Conservation (phyloP, 768 basidiomycete species). For the Podaxis pistillaris region DNA sequence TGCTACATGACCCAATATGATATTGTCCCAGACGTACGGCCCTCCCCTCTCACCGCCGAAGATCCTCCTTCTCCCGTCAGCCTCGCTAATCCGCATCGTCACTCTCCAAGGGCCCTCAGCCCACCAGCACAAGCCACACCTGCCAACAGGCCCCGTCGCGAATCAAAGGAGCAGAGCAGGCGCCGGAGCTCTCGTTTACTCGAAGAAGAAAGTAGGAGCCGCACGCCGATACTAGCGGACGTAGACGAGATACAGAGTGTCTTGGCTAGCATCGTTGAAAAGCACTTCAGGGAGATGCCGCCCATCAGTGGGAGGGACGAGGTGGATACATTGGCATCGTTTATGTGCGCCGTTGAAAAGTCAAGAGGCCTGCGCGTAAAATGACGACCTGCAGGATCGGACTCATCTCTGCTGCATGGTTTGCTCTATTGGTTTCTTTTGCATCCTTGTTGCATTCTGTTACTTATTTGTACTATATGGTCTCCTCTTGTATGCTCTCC, state of each 20-base stretch:
- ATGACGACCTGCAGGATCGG: background rate
- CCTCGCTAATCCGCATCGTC: conserved; percentile 49
- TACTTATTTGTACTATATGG: background rate
- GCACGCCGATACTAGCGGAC: conserved; percentile 70
- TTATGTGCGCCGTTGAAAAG: conserved; percentile 76
- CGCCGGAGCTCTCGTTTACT: conserved; percentile 70
- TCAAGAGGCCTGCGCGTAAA: conserved; percentile 34
- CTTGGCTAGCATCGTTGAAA: conserved; percentile 67
- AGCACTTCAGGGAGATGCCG: conserved; percentile 64
- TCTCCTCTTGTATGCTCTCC: background rate
- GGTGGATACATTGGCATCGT: conserved; percentile 77
- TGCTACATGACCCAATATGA: conserved; percentile 75
- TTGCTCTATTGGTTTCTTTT: background rate
- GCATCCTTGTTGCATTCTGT: background rate
- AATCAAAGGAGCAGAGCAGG: conserved; percentile 57
- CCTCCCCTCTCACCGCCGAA: conserved; percentile 62
- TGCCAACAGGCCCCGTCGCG: conserved; percentile 72
- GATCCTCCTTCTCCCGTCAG: conserved; percentile 71
- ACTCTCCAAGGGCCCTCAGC: conserved; percentile 48
- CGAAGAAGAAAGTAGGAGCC: conserved; percentile 57
- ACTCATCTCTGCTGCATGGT: background rate
- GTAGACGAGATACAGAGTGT: conserved; percentile 63
- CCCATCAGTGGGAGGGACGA: conserved; percentile 59
- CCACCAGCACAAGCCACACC: conserved; percentile 49
- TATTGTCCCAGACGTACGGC: conserved; percentile 66